Base-by-base conservation (phyloP, 2,329 filamentous ascomycete species). In the Pyrenophora seminiperda region DNA sequence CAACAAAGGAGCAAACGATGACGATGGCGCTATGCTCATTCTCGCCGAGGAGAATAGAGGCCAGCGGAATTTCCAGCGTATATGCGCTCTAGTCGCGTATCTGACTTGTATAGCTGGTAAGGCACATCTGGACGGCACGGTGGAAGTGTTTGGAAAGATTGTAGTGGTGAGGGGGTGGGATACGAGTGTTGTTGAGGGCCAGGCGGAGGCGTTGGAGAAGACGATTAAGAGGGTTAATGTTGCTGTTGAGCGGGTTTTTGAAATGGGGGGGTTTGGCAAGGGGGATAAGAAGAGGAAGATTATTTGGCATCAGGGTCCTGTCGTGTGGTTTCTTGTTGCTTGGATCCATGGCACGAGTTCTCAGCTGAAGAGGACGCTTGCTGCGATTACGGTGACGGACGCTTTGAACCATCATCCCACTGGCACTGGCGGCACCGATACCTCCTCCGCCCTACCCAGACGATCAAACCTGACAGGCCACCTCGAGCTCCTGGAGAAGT, bases 251-350 rank as follows among this genome's bases (percentile, higher is more conserved):
- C 62, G 60, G 7, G 50, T 59, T 4, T 40, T 67, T 30, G 50
- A 58, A 13, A 47, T 54, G 37, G 49, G 58, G 13, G 50, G 30
- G 3, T 55, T 56, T 15, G 11, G 31, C 7, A 22, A 22, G 20
- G 20, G 20, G 7, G 36, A 44, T 14, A 27, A 49, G 31, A 41
- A 53, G 30, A 58, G 53, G 13, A 65, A 62, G 24, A 47, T 72
- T 4, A 51, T 69, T 10, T 73, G 70, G 70, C 70, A 73, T 36
- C 67, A 73, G n/a, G 65, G 67, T 5, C 53, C 68, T 4, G 54
- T 65, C 2, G 22, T 73, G 13, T 59, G 58, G 5, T 65, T 67
- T 36, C 50, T 73, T 4, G 49, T 66, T 3, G 37, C 59, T 18
- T 72, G 60, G 54, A 67, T 73, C 50, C 63, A 66, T 50, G 53